These are phyloP conservation scores for Penicillium parvum DNA, from an alignment of 495 filamentous ascomycete genomes.

Conservation along the genomic window DNA sequence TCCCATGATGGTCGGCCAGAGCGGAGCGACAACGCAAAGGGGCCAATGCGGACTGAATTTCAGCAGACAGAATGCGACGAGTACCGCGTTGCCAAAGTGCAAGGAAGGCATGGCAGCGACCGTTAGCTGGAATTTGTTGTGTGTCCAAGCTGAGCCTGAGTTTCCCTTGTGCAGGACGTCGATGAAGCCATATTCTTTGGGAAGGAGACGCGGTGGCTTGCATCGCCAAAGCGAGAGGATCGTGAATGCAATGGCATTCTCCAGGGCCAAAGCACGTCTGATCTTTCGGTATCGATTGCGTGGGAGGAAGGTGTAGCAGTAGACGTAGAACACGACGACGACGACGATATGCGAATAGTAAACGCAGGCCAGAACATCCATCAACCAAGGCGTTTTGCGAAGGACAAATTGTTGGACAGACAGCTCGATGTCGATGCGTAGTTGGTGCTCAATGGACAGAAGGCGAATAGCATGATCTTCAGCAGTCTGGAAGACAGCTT, in stretches of 20 bases:
- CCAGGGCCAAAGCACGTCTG: slow-evolving; percentile 55
- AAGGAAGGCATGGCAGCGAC: slow-evolving; percentile 56
- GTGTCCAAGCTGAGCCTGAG: slow-evolving; percentile 56
- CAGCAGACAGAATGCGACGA: slow-evolving; percentile 53
- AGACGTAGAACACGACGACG: slow-evolving; percentile 43
- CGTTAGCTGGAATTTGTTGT: slow-evolving; percentile 51
- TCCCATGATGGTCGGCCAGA: slow-evolving; percentile 57
- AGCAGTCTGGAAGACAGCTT: slow-evolving; percentile 38
- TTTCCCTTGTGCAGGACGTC: slow-evolving; percentile 56
- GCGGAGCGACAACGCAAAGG: slow-evolving; percentile 40
- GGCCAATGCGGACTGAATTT: slow-evolving; percentile 39
- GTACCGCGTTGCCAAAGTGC: slow-evolving; percentile 56
- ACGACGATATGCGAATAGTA: slow-evolving; percentile 49
- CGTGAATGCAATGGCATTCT: slow-evolving; percentile 55
- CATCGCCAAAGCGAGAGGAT: slow-evolving; percentile 58
- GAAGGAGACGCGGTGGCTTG: slow-evolving; percentile 58
- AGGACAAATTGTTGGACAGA: slow-evolving; percentile 36
- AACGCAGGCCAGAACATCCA: slow-evolving; percentile 49
- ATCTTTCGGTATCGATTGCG: slow-evolving; percentile 49
- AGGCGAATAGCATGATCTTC: slow-evolving; percentile 48
- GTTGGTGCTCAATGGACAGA: slow-evolving; percentile 46
- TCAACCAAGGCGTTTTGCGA: slow-evolving; percentile 53
- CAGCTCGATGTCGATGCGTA: slow-evolving; percentile 51
- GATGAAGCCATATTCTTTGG: slow-evolving; percentile 56
- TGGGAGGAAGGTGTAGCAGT: slow-evolving; percentile 54